phyloP scores from a whole-genome alignment of 75 land plant genomes.

The Picea sitchensis region DNA sequence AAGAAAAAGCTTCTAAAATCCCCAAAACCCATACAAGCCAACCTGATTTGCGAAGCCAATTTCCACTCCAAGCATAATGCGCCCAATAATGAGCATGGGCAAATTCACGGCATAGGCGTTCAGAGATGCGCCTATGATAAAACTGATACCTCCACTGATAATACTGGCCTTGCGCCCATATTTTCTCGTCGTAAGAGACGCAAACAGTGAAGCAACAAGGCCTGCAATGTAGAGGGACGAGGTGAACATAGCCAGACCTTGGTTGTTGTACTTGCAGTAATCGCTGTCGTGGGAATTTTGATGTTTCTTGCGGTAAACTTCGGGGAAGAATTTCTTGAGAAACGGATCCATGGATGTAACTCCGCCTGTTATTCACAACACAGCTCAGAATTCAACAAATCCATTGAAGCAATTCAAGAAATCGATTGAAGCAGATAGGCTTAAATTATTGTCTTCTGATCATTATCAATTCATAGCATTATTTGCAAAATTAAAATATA shows the following conservation, averaged over 20 bases:
- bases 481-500: too few relatives aligned
- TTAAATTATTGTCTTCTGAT: too few relatives aligned
- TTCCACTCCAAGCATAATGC: slow-evolving; percentile 21
- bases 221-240: slow-evolving; percentile 32
- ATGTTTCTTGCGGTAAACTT: slow-evolving; percentile 4
- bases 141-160: slow-evolving; percentile 16
- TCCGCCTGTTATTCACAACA: slow-evolving; percentile 15
- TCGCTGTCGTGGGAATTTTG: background rate
- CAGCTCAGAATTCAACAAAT: background rate
- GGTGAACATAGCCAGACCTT: slow-evolving; percentile 16
- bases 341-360: slow-evolving; percentile 27
- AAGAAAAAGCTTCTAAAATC: background rate
- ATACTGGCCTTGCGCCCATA: slow-evolving; percentile 13
- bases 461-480: background rate
- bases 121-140: slow-evolving; percentile 12
- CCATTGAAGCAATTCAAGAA: too few relatives aligned
- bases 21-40: background rate
- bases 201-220: slow-evolving; percentile 20
- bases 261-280: slow-evolving; percentile 21
- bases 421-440: too few relatives aligned
- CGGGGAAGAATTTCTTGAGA: slow-evolving; percentile 31
- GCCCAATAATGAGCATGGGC: slow-evolving; percentile 25
- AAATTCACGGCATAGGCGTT: slow-evolving; percentile 13
- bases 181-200: slow-evolving; percentile 7
- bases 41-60: slow-evolving; percentile 33